phyloP scores from a whole-genome alignment of 331 rosid species.

The Pyrus hybrid region DNA sequence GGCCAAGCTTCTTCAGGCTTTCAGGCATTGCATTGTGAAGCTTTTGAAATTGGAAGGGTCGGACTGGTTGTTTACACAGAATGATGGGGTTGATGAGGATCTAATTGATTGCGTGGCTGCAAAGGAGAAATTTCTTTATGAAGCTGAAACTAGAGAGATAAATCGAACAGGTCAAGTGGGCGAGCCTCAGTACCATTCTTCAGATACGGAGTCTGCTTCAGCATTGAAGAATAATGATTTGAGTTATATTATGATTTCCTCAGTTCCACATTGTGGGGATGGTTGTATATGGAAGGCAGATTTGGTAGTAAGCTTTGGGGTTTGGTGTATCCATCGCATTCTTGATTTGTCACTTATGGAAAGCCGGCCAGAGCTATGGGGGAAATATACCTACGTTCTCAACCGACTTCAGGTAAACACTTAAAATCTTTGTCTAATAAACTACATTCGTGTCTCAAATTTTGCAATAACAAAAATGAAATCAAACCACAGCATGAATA shows the following conservation, averaged over 20 bases:
- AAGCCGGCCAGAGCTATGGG: slow-evolving; percentile 99
- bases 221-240: slow-evolving; percentile 34
- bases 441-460: neutral
- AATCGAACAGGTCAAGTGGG: slow-evolving; percentile 30
- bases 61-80: slow-evolving; percentile 82
- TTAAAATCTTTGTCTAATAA: neutral
- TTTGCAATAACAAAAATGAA: neutral
- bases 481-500: neutral
- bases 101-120: slow-evolving; percentile 78
- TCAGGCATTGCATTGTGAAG: slow-evolving; percentile 68
- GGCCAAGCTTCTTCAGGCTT: slow-evolving; percentile 71
- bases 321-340: slow-evolving; percentile 94
- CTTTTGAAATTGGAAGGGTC: slow-evolving; percentile 89
- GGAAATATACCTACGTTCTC: slow-evolving; percentile 84
- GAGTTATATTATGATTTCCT: slow-evolving; percentile 33
- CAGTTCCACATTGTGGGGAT: slow-evolving; percentile 81
- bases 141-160: slow-evolving; percentile 64
- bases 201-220: slow-evolving; percentile 43
- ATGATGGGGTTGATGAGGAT: slow-evolving; percentile 89
- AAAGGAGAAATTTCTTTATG: slow-evolving; percentile 65
- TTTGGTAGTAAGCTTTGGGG: slow-evolving; percentile 81
- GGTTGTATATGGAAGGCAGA: slow-evolving; percentile 83
- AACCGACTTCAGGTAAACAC: slow-evolving; percentile 87
- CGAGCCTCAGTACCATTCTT: slow-evolving; percentile 39
- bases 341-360: slow-evolving; percentile 85